Evolutionary conservation across 371 early-diverging fungal genomes (phyloP).

Genomic region (Syncephalastrum monosporum): DNA sequence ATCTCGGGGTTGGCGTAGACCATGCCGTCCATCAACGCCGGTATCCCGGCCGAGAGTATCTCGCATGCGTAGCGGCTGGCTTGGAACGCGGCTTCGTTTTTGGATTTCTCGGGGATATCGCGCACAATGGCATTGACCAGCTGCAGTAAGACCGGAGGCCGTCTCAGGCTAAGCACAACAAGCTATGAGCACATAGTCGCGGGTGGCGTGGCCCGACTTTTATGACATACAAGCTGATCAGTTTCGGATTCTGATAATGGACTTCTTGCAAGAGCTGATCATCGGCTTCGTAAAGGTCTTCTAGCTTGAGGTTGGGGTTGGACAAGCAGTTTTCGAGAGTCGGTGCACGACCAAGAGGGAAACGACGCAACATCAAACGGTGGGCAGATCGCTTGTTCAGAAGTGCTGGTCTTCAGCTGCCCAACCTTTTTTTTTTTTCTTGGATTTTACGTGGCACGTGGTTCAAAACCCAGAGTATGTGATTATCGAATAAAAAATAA

Average conservation of each 20-base stretch:
- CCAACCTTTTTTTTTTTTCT: too few species aligned
- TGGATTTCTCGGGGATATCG: slow-evolving; percentile 2
- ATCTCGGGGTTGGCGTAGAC: slow-evolving; percentile 22
- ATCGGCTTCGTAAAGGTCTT: slow-evolving; percentile 15
- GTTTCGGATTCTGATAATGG: slow-evolving; percentile 19
- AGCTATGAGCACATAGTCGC: too few species aligned
- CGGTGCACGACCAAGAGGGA: slow-evolving; percentile 15
- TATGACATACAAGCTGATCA: slow-evolving; percentile 21
- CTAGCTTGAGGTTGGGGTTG: slow-evolving; percentile 17
- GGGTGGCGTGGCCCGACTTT: too few species aligned
- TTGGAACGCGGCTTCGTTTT: too few species aligned
- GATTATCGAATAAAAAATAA: too few species aligned
- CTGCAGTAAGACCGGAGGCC: slow-evolving; percentile 20
- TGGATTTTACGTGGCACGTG: too few species aligned
- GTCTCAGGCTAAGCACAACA: slow-evolving; percentile 10
- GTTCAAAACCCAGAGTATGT: too few species aligned
- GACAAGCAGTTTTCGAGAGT: slow-evolving; percentile 12
- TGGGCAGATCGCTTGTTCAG: too few species aligned
- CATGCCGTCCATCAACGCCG: slow-evolving; percentile 24
- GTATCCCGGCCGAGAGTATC: slow-evolving; percentile 21
- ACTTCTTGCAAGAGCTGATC: slow-evolving; percentile 23
- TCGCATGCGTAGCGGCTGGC: slow-evolving; percentile 12
- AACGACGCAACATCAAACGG: slow-evolving; percentile 16
- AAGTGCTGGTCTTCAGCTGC: too few species aligned
- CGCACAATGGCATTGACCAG: slow-evolving; percentile 19